Conservation (phyloP, 805 yeast species). For the Cyberlindnera nakhonratchasimensis region DNA sequence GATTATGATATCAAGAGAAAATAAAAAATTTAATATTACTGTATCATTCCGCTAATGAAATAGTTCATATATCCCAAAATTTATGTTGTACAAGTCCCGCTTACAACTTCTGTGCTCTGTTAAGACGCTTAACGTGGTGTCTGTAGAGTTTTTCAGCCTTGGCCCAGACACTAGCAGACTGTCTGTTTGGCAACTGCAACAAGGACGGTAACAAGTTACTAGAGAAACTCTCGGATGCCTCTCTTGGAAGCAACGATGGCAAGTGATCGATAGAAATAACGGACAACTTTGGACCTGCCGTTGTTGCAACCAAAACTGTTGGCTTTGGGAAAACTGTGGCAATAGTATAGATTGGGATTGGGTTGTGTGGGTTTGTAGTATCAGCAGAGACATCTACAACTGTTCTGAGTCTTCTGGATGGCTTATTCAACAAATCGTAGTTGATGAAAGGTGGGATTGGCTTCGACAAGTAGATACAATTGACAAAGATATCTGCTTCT, state of each 20-base stretch:
- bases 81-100: not conserved
- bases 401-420: constrained; percentile 75
- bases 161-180: constrained; percentile 85
- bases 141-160: constrained; percentile 82
- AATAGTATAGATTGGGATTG: constrained; percentile 87
- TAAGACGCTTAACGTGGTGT: constrained; percentile 76
- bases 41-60: no score
- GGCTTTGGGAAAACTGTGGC: constrained; percentile 92
- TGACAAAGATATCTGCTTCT: constrained; percentile 81
- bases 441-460: constrained; percentile 93
- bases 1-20: not conserved
- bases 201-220: constrained; percentile 86
- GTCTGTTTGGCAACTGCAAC: constrained; percentile 77
- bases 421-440: constrained; percentile 58
- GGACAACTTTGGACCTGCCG: constrained; percentile 79
- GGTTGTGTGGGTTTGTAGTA: constrained; percentile 97
- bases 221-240: constrained; percentile 89
- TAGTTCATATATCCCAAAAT: not conserved
- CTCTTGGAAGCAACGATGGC: constrained; percentile 95
- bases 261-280: constrained; percentile 95
- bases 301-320: constrained; percentile 77
- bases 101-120: constrained; percentile 42
- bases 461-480: constrained; percentile 90
- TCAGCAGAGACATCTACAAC: constrained; percentile 98
- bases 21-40: not conserved